These are phyloP conservation scores for Pseudogymnoascus sp. DNA, from an alignment of 2,329 filamentous ascomycete species.

Conservation along the genomic window DNA sequence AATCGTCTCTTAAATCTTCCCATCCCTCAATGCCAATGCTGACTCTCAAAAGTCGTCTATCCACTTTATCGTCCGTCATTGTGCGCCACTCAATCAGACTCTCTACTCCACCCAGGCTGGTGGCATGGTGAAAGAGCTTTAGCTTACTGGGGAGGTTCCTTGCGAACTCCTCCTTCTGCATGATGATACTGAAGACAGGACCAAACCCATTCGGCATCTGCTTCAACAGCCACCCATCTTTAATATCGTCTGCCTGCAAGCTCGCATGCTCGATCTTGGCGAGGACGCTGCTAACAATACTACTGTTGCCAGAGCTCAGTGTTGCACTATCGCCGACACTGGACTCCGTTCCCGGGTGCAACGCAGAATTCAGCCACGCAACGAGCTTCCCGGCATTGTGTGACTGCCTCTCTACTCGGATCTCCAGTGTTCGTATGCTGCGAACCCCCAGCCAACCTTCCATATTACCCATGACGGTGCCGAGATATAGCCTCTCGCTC, in stretches of 20 bases:
- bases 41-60: slow-evolving; percentile 66
- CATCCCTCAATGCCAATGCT: slow-evolving; percentile 83
- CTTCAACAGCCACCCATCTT: slow-evolving; percentile 63
- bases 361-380: slow-evolving; percentile 51
- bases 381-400: slow-evolving; percentile 64
- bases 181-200: slow-evolving; percentile 73
- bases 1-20: slow-evolving; percentile 74
- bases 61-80: slow-evolving; percentile 72
- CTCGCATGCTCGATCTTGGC: slow-evolving; percentile 66
- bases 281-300: slow-evolving; percentile 47
- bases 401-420: slow-evolving; percentile 73
- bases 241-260: slow-evolving; percentile 58
- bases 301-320: slow-evolving; percentile 30
- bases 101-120: slow-evolving; percentile 88
- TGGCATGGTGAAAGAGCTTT: slow-evolving; percentile 85
- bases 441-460: slow-evolving; percentile 90
- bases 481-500: slow-evolving; percentile 67
- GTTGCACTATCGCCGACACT: slow-evolving; percentile 9
- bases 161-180: slow-evolving; percentile 55
- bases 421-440: slow-evolving; percentile 75
- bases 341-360: slow-evolving; percentile 18
- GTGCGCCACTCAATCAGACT: slow-evolving; percentile 93
- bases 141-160: slow-evolving; percentile 69
- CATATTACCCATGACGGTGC: slow-evolving; percentile 77
- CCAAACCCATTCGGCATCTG: slow-evolving; percentile 93